Percentiles rank a stretch among this genome's conserved stretches.
Evolutionary conservation across 2,329 filamentous ascomycete genomes (phyloP).

Genomic region (Pseudogymnoascus sp.): DNA sequence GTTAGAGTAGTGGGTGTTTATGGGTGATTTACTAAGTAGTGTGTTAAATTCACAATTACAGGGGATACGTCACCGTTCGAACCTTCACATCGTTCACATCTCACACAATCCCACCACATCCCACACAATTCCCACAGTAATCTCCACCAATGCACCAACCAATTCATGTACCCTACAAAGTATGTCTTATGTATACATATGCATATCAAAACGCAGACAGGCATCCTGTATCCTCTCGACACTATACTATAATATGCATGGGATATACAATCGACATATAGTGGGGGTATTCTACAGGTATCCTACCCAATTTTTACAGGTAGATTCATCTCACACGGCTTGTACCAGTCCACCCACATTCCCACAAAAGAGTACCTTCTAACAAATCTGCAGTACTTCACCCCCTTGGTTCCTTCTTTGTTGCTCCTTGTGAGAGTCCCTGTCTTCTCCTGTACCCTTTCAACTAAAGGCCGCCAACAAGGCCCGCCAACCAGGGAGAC

Average conservation of each 20-base stretch:
- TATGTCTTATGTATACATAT: slow-evolving; percentile 7
- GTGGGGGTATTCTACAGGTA: neutral
- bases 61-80: slow-evolving; percentile 1
- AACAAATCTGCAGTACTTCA: neutral
- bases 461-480: neutral
- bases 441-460: neutral
- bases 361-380: neutral
- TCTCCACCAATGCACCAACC: neutral
- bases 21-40: neutral
- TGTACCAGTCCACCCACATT: neutral
- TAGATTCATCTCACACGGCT: neutral
- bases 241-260: neutral
- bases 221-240: neutral
- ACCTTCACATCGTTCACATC: neutral
- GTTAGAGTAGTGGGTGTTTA: neutral
- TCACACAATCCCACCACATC: neutral
- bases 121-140: neutral
- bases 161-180: slow-evolving; percentile 1
- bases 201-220: neutral
- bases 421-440: neutral
- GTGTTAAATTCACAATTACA: neutral
- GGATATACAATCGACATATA: neutral
- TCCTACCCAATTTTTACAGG: neutral
- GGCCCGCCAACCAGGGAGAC: slow-evolving; percentile 2
- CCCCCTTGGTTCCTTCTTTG: neutral